These are phyloP conservation scores for Selenicereus undatus DNA, from an alignment of 148 eudicot species.

Conservation along the genomic window DNA sequence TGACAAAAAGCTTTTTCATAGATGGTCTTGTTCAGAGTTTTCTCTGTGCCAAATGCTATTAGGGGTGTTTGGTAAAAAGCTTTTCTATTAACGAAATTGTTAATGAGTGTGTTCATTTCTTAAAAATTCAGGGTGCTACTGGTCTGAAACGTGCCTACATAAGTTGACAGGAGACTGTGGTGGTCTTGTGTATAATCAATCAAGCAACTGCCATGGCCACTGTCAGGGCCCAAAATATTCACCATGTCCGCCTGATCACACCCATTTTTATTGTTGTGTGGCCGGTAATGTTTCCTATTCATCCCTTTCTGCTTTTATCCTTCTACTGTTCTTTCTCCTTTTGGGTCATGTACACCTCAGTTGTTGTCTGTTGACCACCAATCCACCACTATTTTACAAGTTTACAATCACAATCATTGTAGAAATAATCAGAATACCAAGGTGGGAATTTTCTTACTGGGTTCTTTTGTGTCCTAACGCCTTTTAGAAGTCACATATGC, in stretches of 20 bases:
- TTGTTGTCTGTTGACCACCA: no score
- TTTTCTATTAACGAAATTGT: neutral
- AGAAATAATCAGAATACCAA: neutral
- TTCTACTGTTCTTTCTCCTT: neutral
- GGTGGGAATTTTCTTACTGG: no score
- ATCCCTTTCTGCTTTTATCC: neutral
- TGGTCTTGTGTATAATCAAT: slow-evolving; percentile 37
- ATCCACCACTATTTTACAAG: neutral
- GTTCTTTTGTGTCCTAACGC: no score
- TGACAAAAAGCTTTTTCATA: no score
- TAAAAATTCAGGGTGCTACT: slow-evolving; percentile 29
- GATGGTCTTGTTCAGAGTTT: no score
- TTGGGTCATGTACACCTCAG: no score
- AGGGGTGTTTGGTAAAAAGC: neutral
- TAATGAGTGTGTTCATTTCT: neutral
- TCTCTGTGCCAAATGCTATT: neutral
- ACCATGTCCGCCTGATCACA: slow-evolving; percentile 29
- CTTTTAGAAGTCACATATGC: no score
- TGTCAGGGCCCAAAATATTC: slow-evolving; percentile 23
- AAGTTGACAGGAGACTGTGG: slow-evolving; percentile 31
- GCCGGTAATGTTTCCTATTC: slow-evolving; percentile 17
- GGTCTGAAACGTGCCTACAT: slow-evolving; percentile 31
- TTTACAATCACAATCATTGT: neutral
- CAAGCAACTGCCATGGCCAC: slow-evolving; percentile 25
- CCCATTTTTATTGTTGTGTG: slow-evolving; percentile 30